These are phyloP conservation scores for Chalciporus sphaerocephalus DNA, from an alignment of 768 basidiomycete genomes.

Conservation along the genomic window DNA sequence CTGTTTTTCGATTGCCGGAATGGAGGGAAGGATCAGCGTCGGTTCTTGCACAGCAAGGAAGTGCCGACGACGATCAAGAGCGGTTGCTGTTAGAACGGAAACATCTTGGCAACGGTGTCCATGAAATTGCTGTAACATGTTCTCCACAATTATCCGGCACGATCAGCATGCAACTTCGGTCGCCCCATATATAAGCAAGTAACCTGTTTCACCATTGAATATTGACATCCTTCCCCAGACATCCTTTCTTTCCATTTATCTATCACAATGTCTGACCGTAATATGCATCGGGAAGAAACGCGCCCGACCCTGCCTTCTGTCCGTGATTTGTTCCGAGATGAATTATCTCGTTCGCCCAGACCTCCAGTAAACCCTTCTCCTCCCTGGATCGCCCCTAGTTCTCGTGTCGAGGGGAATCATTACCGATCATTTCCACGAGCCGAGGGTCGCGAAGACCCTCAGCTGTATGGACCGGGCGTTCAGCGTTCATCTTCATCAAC, in stretches of 20 bases:
- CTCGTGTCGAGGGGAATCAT: constrained; percentile 30
- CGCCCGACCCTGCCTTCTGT: constrained; percentile 70
- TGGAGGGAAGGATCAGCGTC: constrained; percentile 27
- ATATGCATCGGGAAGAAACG: constrained; percentile 19
- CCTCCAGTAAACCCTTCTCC: constrained; percentile 36
- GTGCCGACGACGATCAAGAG: constrained; percentile 31
- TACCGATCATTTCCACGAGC: constrained; percentile 25
- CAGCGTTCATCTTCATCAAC: constrained; percentile 25
- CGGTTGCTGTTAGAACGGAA: constrained; percentile 26
- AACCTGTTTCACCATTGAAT: constrained; percentile 1
- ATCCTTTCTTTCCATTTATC: constrained; percentile 16
- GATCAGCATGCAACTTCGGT: constrained; percentile 22
- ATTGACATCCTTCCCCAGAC: constrained; percentile 8
- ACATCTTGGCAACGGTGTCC: constrained; percentile 28
- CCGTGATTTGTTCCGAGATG: constrained; percentile 62
- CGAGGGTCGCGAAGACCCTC: constrained; percentile 23
- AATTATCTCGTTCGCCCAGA: constrained; percentile 41
- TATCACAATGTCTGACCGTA: constrained; percentile 29
- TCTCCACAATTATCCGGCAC: constrained; percentile 20
- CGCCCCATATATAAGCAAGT: constrained; percentile 26
- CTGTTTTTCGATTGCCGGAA: constrained; percentile 9
- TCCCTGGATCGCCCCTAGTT: constrained; percentile 44
- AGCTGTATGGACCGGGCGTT: constrained; percentile 27
- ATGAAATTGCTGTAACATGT: constrained; percentile 15
- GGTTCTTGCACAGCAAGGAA: constrained; percentile 30